phyloP scores from a whole-genome alignment of 176 grass and related monocot species.

The Urochloa ruziziensis region DNA sequence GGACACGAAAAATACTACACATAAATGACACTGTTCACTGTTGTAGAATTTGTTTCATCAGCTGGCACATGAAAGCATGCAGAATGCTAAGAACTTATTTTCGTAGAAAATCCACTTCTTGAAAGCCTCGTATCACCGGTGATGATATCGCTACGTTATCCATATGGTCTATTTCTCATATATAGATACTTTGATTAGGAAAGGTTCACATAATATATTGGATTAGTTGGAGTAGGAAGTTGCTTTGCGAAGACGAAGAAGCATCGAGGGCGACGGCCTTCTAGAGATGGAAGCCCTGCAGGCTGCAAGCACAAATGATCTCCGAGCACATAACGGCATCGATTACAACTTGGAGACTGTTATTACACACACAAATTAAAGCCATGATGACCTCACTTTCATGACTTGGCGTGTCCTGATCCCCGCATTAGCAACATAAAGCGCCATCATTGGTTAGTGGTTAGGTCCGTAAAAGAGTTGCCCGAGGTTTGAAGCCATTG shows the following conservation, averaged over 20 bases:
- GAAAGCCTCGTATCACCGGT: not conserved
- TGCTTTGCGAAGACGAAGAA: slow-evolving; percentile 12
- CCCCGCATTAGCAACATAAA: slow-evolving; percentile 13
- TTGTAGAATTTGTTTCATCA: not conserved
- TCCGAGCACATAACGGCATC: slow-evolving; percentile 28
- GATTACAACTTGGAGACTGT: not conserved
- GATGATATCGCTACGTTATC: not conserved
- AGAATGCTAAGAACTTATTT: not conserved
- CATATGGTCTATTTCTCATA: not conserved
- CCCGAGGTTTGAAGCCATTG: slow-evolving; percentile 48
- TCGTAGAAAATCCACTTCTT: not conserved
- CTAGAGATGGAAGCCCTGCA: not conserved
- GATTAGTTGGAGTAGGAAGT: slow-evolving; percentile 50
- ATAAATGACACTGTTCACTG: no score
- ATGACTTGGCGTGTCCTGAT: slow-evolving; percentile 28
- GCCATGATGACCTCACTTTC: not conserved
- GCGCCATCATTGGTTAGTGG: slow-evolving; percentile 12
- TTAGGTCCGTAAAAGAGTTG: slow-evolving; percentile 38
- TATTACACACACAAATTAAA: not conserved
- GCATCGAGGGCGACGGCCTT: slow-evolving; percentile 28
- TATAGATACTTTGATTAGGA: not conserved
- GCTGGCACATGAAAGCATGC: not conserved
- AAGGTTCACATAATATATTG: not conserved
- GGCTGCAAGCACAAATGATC: not conserved
- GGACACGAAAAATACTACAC: not conserved